Evolutionary conservation across 306 rosid genomes (phyloP).

Genomic region (Cucurbita pepo): DNA sequence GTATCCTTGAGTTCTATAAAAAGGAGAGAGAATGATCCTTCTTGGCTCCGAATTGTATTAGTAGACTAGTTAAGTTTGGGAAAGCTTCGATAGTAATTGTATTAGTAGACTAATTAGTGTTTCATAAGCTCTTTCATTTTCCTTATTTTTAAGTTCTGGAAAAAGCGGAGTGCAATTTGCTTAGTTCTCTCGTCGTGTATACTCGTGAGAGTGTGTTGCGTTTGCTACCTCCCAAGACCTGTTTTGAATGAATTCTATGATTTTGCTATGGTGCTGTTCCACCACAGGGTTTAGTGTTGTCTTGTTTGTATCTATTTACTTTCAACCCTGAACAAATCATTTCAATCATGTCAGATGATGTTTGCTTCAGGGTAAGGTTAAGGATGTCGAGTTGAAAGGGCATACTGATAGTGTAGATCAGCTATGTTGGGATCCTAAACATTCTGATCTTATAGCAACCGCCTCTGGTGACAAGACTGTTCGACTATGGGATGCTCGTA

Average conservation of each 20-base stretch:
- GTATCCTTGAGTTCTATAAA: too few species aligned
- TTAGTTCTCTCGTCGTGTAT: neutral
- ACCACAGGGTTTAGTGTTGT: neutral
- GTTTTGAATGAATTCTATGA: neutral
- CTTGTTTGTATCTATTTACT: neutral
- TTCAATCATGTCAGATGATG: neutral
- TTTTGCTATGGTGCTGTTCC: conserved; percentile 5
- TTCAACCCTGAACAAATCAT: neutral
- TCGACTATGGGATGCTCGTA: conserved; percentile 92
- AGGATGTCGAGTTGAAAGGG: conserved; percentile 87
- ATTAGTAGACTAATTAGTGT: neutral
- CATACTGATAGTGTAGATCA: conserved; percentile 99
- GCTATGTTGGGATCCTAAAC: conserved; percentile 98
- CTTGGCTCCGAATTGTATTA: neutral
- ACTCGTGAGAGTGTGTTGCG: neutral
- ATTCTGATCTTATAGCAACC: conserved; percentile 79
- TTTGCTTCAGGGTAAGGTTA: conserved; percentile 52
- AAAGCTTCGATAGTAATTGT: neutral
- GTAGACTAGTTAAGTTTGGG: neutral
- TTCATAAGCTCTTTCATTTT: neutral
- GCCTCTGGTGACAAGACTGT: conserved; percentile 97
- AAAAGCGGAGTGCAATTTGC: neutral
- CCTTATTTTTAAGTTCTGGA: neutral
- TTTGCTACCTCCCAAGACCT: neutral
- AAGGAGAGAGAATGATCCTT: neutral